A percentile compares a stretch with the other conserved stretches of the same genome.
These are phyloP conservation scores for Saccharomycopsis sp. DNA, from an alignment of 805 yeast genomes.

Conservation along the genomic window DNA sequence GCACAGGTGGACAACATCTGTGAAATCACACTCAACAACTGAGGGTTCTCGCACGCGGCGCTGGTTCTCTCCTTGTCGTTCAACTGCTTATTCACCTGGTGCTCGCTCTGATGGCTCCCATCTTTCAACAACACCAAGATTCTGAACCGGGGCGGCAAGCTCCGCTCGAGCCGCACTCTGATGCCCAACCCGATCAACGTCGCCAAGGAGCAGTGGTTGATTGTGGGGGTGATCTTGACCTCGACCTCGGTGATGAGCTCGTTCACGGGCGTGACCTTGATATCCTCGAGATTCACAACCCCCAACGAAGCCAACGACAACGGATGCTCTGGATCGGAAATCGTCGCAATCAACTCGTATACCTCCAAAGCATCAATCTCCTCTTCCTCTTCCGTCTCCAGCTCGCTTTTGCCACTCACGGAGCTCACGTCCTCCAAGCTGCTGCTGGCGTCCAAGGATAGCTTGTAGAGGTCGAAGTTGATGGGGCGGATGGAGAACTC, in stretches of 20 bases:
- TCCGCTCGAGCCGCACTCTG: slow-evolving; percentile 81
- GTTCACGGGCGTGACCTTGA: slow-evolving; percentile 37
- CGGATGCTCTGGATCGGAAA: slow-evolving; percentile 97
- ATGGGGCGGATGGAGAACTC: slow-evolving; percentile 11
- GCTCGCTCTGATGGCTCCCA: slow-evolving; percentile 93
- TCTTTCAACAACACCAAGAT: slow-evolving; percentile 72
- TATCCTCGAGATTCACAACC: slow-evolving; percentile 81
- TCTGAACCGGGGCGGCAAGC: slow-evolving; percentile 78
- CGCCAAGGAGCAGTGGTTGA: slow-evolving; percentile 94
- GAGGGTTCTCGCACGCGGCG: slow-evolving; percentile 97
- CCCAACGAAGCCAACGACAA: slow-evolving; percentile 88
- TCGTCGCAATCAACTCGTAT: slow-evolving; percentile 73
- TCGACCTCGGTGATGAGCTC: slow-evolving; percentile 61
- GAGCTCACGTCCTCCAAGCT: too few species aligned
- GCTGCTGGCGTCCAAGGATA: slow-evolving; percentile 1
- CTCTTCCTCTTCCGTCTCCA: slow-evolving; percentile 29
- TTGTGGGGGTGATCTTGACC: slow-evolving; percentile 90
- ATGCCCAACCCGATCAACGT: slow-evolving; percentile 93
- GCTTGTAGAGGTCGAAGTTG: slow-evolving; percentile 2
- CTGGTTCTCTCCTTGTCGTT: slow-evolving; percentile 97
- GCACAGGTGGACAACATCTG: slow-evolving; percentile 81
- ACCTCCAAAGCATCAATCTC: slow-evolving; percentile 82
- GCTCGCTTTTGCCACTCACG: slow-evolving; percentile 20
- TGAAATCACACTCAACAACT: slow-evolving; percentile 78
- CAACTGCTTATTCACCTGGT: slow-evolving; percentile 90